Evolutionary conservation across 2,329 filamentous ascomycete species (phyloP).

Genomic region (Trichoderma gracile): DNA sequence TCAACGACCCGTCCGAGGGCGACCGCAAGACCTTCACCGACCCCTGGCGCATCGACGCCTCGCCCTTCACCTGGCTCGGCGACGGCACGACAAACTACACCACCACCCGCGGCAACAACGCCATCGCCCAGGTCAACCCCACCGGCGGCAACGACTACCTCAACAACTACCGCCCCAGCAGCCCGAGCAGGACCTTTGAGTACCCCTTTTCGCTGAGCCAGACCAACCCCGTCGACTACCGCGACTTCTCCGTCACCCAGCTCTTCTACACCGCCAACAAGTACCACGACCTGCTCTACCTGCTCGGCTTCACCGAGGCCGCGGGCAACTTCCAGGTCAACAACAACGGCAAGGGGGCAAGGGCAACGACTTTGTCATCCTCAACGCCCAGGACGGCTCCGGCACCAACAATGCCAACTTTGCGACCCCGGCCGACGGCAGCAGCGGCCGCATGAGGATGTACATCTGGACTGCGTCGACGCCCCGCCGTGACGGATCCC

Average conservation of each 20-base stretch:
- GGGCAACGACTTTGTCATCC: slow-evolving; percentile 54
- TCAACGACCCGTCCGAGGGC: slow-evolving; percentile 56
- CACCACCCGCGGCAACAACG: slow-evolving; percentile 61
- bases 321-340: slow-evolving; percentile 62
- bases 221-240: slow-evolving; percentile 45
- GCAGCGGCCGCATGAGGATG: slow-evolving; percentile 58
- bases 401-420: slow-evolving; percentile 61
- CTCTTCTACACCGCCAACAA: slow-evolving; percentile 62
- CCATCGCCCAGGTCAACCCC: slow-evolving; percentile 51
- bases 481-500: slow-evolving; percentile 55
- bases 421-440: slow-evolving; percentile 54
- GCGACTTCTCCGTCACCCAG: slow-evolving; percentile 58
- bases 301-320: slow-evolving; percentile 57
- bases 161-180: slow-evolving; percentile 50
- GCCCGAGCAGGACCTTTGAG: slow-evolving; percentile 46
- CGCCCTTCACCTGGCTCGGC: slow-evolving; percentile 55
- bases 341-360: slow-evolving; percentile 56
- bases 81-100: slow-evolving; percentile 51
- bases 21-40: slow-evolving; percentile 46
- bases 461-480: slow-evolving; percentile 54
- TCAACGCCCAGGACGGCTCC: slow-evolving; percentile 58
- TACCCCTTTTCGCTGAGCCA: slow-evolving; percentile 44
- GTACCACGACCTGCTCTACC: slow-evolving; percentile 60
- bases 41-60: slow-evolving; percentile 50
- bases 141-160: slow-evolving; percentile 41